Evolutionary conservation across 106 monocot genomes (phyloP).

Genomic region (Allium fistulosum): DNA sequence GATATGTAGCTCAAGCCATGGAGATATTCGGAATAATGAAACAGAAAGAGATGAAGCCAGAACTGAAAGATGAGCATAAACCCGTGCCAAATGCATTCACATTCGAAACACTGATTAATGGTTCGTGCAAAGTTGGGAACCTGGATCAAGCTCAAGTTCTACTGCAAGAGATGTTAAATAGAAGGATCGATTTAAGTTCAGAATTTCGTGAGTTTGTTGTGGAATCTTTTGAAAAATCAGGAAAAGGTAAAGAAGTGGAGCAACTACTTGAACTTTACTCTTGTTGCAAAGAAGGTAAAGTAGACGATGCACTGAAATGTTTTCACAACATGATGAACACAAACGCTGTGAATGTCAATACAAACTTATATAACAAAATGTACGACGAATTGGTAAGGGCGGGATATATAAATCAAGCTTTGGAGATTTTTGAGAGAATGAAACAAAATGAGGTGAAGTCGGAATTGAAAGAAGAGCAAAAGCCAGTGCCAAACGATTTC

Average conservation of each 20-base stretch:
- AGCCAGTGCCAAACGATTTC: slow-evolving; percentile 3
- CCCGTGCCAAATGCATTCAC: slow-evolving; percentile 6
- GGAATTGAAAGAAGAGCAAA: background rate
- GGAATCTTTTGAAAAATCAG: slow-evolving; percentile 2
- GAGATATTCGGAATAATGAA: slow-evolving; percentile 51
- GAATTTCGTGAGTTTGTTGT: slow-evolving; percentile 9
- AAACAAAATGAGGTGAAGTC: slow-evolving; percentile 4
- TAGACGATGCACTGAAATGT: slow-evolving; percentile 58
- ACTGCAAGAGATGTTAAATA: slow-evolving; percentile 15
- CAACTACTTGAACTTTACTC: background rate
- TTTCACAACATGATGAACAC: slow-evolving; percentile 42
- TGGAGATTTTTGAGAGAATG: slow-evolving; percentile 56
- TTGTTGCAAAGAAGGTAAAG: slow-evolving; percentile 42
- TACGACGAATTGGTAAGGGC: slow-evolving; percentile 75
- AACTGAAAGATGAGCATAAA: background rate
- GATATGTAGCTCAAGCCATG: slow-evolving; percentile 26
- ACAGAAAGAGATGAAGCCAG: slow-evolving; percentile 6
- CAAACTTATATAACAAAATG: slow-evolving; percentile 55
- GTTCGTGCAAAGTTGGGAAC: slow-evolving; percentile 13
- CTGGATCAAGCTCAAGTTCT: slow-evolving; percentile 8
- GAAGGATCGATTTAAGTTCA: background rate
- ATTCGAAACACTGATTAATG: slow-evolving; percentile 17
- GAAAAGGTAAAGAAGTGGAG: slow-evolving; percentile 8
- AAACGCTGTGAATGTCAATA: slow-evolving; percentile 29
- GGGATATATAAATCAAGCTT: slow-evolving; percentile 26